Percentiles rank a stretch among this genome's conserved stretches.
These are phyloP conservation scores for Piloderma croceum DNA, from an alignment of 768 basidiomycete species.

Conservation along the genomic window DNA sequence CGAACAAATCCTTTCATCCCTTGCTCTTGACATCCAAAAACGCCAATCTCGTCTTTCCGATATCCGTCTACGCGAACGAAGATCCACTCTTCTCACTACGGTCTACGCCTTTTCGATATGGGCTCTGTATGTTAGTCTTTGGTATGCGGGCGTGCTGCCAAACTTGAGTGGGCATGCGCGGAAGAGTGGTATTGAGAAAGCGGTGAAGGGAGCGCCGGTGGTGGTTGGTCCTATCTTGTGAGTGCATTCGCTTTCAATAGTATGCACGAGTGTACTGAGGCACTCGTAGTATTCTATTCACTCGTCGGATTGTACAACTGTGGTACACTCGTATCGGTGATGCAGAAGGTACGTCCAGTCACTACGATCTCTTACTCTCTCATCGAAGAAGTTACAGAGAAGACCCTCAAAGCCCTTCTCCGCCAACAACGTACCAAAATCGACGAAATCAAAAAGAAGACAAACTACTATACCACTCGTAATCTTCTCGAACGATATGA, in stretches of 20 bases:
- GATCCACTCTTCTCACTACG: slow-evolving; percentile 71
- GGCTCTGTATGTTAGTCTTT: slow-evolving; percentile 65
- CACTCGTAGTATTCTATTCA: slow-evolving; percentile 58
- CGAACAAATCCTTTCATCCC: slow-evolving; percentile 59
- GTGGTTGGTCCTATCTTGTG: slow-evolving; percentile 75
- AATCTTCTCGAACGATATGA: slow-evolving; percentile 90
- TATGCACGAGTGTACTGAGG: background rate
- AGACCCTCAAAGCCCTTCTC: slow-evolving; percentile 63
- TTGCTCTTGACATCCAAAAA: slow-evolving; percentile 66
- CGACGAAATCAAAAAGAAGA: slow-evolving; percentile 96
- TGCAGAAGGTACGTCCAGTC: slow-evolving; percentile 59
- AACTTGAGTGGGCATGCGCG: too few relatives aligned
- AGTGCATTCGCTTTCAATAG: slow-evolving; percentile 27
- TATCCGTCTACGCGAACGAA: slow-evolving; percentile 79
- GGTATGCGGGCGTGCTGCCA: slow-evolving; percentile 62
- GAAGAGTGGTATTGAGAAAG: slow-evolving; percentile 42
- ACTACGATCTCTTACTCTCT: background rate
- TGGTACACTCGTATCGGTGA: slow-evolving; percentile 81
- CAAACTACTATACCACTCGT: slow-evolving; percentile 90
- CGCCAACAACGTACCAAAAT: slow-evolving; percentile 80
- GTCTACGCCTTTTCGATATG: slow-evolving; percentile 72
- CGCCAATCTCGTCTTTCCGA: slow-evolving; percentile 72
- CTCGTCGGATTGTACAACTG: slow-evolving; percentile 70
- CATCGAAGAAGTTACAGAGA: slow-evolving; percentile 47
- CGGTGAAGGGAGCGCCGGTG: slow-evolving; percentile 50